These are phyloP conservation scores for Phaeosphaeriaceae sp. DNA, from an alignment of 2,329 filamentous ascomycete species.

Conservation along the genomic window DNA sequence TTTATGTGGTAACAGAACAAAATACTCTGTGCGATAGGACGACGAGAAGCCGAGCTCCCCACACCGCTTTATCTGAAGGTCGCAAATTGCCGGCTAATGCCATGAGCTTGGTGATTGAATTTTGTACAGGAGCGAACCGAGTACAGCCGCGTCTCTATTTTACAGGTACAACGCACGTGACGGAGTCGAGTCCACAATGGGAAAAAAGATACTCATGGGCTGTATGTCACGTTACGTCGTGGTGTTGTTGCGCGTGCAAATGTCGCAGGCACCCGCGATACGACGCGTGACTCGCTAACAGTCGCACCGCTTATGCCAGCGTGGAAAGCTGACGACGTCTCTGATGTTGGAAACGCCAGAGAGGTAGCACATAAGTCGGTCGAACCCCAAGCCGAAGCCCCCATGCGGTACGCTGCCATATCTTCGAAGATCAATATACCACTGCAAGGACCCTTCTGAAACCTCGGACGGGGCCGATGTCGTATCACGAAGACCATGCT, in stretches of 20 bases:
- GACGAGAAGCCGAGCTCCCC: not conserved
- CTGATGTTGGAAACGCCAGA: conserved; percentile 82
- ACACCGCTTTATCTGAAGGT: not conserved
- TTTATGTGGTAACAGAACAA: not conserved
- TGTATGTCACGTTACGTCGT: conserved; percentile 12
- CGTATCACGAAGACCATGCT: conserved; percentile 66
- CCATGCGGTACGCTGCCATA: conserved; percentile 94
- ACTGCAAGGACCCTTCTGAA: conserved; percentile 63
- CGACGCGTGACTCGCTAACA: conserved; percentile 42
- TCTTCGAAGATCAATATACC: conserved; percentile 87
- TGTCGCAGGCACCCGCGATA: not conserved
- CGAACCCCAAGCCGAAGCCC: conserved; percentile 89
- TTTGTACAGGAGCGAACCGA: conserved; percentile 1
- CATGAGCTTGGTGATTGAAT: not conserved
- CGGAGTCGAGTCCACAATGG: conserved; percentile 7
- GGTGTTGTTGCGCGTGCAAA: not conserved
- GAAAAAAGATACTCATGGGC: conserved; percentile 10
- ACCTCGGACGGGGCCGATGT: conserved; percentile 20
- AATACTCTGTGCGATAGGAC: not conserved
- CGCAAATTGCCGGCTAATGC: not conserved
- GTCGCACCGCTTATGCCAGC: conserved; percentile 68
- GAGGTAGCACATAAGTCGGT: conserved; percentile 84
- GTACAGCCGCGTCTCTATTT: conserved; percentile 16
- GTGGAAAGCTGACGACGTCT: conserved; percentile 86
- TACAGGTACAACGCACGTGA: conserved; percentile 27